phyloP scores from a whole-genome alignment of 495 filamentous ascomycete species.

The Podospora tetraspora region DNA sequence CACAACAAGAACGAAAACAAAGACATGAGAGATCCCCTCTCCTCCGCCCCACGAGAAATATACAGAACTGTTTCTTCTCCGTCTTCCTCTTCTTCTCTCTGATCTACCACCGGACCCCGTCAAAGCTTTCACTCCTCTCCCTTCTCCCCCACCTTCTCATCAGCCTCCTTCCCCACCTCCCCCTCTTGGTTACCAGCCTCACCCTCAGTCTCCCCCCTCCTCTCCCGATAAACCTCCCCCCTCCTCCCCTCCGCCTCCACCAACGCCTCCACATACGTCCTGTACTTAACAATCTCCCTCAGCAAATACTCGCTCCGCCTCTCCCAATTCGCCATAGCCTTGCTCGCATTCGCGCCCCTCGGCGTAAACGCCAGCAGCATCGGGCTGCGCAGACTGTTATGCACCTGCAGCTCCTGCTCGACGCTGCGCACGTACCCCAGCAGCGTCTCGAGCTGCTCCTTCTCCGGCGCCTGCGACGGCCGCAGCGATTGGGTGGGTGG shows the following conservation, averaged over 20 bases:
- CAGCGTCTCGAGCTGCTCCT: slow-evolving; percentile 73
- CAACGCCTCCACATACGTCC: slow-evolving; percentile 86
- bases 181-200: slow-evolving; percentile 18
- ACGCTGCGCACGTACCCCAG: slow-evolving; percentile 75
- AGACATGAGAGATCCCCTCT: background rate
- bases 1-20: background rate
- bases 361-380: slow-evolving; percentile 90
- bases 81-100: background rate
- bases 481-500: slow-evolving; percentile 89
- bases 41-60: background rate
- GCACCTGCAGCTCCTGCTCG: slow-evolving; percentile 75
- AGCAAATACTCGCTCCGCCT: slow-evolving; percentile 85
- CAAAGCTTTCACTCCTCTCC: background rate
- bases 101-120: background rate
- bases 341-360: slow-evolving; percentile 70
- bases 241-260: slow-evolving; percentile 38
- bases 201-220: slow-evolving; percentile 38
- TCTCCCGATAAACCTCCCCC: slow-evolving; percentile 45
- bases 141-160: background rate
- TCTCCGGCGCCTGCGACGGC: slow-evolving; percentile 67
- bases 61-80: background rate
- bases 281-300: slow-evolving; percentile 93
- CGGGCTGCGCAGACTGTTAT: slow-evolving; percentile 77
- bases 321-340: slow-evolving; percentile 94
- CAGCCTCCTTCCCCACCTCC: background rate